These are phyloP conservation scores for Vigna hirtella DNA, from an alignment of 306 rosid species.

Conservation along the genomic window DNA sequence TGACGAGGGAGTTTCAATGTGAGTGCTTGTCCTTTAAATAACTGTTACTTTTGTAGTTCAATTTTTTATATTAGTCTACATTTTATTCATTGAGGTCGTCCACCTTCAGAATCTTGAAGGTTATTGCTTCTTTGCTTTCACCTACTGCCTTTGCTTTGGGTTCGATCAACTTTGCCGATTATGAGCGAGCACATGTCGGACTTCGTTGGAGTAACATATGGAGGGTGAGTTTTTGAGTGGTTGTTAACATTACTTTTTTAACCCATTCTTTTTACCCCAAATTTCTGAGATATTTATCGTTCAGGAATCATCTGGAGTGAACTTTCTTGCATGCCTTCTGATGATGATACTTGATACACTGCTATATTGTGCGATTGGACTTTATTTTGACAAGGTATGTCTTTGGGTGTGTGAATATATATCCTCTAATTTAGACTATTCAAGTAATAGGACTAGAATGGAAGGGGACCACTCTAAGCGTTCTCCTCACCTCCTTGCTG, in stretches of 20 bases:
- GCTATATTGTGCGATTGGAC: slow-evolving; percentile 85
- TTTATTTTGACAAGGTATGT: slow-evolving; percentile 91
- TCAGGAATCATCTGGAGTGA: slow-evolving; percentile 95
- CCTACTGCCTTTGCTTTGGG: slow-evolving; percentile 97
- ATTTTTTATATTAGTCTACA: slow-evolving; percentile 33
- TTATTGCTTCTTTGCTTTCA: slow-evolving; percentile 87
- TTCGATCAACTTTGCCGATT: slow-evolving; percentile 92
- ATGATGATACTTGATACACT: slow-evolving; percentile 88
- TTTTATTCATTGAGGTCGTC: slow-evolving; percentile 43
- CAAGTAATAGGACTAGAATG: slow-evolving; percentile 19
- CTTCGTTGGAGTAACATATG: slow-evolving; percentile 98
- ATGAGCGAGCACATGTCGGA: slow-evolving; percentile 99
- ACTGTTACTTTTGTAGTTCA: slow-evolving; percentile 20
- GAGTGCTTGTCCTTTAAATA: slow-evolving; percentile 50
- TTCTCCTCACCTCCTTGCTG: slow-evolving; percentile 13
- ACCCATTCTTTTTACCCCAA: slow-evolving; percentile 13
- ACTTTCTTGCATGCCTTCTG: slow-evolving; percentile 80
- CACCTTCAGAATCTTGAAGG: slow-evolving; percentile 75
- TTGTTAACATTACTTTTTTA: slow-evolving; percentile 19
- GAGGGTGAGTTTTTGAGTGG: slow-evolving; percentile 59
- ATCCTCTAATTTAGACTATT: slow-evolving; percentile 24
- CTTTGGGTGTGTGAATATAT: slow-evolving; percentile 29
- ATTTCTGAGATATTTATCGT: slow-evolving; percentile 43
- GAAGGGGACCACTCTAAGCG: background rate
- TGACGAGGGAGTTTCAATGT: slow-evolving; percentile 82